Conservation (phyloP, 805 yeast genomes). For the Komagataella mondaviorum region DNA sequence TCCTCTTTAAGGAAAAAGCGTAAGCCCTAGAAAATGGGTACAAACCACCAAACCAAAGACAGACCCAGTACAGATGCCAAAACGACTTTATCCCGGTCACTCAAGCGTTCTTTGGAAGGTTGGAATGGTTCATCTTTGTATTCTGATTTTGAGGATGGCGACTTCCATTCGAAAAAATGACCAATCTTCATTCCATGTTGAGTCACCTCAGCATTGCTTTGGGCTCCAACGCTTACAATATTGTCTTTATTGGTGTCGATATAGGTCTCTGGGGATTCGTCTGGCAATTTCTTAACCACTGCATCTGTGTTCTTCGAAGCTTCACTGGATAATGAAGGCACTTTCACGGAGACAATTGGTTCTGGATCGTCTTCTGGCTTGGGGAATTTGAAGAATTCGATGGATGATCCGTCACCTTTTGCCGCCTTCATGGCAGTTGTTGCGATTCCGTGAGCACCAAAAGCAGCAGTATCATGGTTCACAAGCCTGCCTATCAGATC, state of each 20-base stretch:
- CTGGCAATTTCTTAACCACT: slow-evolving; percentile 1
- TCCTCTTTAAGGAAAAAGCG: background rate
- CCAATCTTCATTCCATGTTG: background rate
- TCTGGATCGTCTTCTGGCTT: slow-evolving; percentile 12
- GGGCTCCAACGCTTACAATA: background rate
- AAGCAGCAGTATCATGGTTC: slow-evolving; percentile 3
- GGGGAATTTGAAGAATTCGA: slow-evolving; percentile 42
- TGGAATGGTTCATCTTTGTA: background rate
- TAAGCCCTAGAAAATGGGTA: background rate
- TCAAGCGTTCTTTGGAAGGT: background rate
- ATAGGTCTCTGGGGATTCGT: background rate
- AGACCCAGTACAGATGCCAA: background rate
- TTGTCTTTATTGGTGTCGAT: background rate
- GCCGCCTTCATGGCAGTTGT: slow-evolving; percentile 17
- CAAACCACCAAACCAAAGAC: background rate
- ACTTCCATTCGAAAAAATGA: background rate
- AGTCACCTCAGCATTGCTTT: background rate
- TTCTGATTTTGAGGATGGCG: background rate
- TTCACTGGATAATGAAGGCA: slow-evolving; percentile 15
- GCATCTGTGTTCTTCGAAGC: slow-evolving; percentile 9
- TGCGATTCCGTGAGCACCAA: slow-evolving; percentile 2
- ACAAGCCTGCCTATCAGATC: slow-evolving; percentile 32
- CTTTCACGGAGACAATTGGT: slow-evolving; percentile 10
- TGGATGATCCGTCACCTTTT: slow-evolving; percentile 44
- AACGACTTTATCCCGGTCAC: background rate